A percentile compares a stretch with the other conserved stretches of the same genome.
Evolutionary conservation across 116 monocot genomes (phyloP).

Genomic region (Zostera marina): DNA sequence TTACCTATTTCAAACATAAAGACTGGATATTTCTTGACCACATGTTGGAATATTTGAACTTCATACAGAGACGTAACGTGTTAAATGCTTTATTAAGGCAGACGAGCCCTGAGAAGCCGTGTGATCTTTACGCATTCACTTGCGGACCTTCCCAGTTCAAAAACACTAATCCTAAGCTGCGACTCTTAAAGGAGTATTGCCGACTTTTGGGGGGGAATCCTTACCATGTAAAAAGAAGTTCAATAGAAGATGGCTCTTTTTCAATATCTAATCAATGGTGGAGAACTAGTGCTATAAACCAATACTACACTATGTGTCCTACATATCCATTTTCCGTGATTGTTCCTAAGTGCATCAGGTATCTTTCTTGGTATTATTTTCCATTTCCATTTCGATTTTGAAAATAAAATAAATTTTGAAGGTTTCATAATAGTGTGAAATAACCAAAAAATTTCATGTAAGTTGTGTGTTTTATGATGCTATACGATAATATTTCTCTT

Average conservation of each 20-base stretch:
- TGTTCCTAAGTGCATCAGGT: conserved; percentile 77
- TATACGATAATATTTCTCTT: conserved; percentile 1
- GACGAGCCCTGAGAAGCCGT: conserved; percentile 43
- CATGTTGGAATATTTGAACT: neutral
- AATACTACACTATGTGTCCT: conserved; percentile 43
- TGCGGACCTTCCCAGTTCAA: conserved; percentile 59
- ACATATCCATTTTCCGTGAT: conserved; percentile 84
- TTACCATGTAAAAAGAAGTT: conserved; percentile 12
- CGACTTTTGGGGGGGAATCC: conserved; percentile 55
- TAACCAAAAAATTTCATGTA: neutral
- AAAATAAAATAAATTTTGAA: neutral
- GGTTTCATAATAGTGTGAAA: neutral
- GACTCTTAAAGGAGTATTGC: conserved; percentile 66
- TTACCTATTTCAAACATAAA: too few species aligned
- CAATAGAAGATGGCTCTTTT: conserved; percentile 22
- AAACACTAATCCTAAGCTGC: conserved; percentile 48
- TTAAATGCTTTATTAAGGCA: conserved; percentile 54
- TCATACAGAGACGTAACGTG: conserved; percentile 59
- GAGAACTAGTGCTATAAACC: conserved; percentile 70
- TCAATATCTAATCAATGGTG: conserved; percentile 50
- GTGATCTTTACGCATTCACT: conserved; percentile 71
- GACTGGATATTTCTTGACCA: neutral
- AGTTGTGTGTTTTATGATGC: neutral
- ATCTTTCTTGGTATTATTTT: neutral
- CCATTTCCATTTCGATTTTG: neutral